These are phyloP conservation scores for Coniosporium apollinis DNA, from an alignment of 495 filamentous ascomycete genomes.

Conservation along the genomic window DNA sequence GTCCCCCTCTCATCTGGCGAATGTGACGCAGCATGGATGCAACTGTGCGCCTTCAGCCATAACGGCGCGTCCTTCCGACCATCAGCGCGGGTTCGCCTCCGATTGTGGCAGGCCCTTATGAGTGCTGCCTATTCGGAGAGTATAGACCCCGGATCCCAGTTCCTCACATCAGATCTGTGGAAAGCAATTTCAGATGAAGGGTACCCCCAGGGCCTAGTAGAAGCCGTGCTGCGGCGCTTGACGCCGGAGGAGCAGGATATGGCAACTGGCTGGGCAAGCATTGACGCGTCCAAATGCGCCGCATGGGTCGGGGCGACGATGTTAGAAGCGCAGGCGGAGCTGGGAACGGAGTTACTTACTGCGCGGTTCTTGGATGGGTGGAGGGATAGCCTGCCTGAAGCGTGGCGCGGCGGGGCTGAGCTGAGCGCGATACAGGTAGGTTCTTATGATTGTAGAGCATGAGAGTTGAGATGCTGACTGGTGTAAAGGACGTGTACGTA, in stretches of 20 bases:
- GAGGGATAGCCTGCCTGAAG: conserved; percentile 41
- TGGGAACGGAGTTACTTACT: conserved; percentile 19
- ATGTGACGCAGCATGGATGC: conserved; percentile 20
- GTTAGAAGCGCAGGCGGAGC: conserved; percentile 30
- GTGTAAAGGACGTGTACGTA: conserved; percentile 15
- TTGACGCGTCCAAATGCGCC: not conserved
- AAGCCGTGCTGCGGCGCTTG: conserved; percentile 28
- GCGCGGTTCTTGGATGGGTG: conserved; percentile 37
- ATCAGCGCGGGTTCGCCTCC: conserved; percentile 10
- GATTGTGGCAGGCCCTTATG: conserved; percentile 20
- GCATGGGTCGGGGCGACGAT: conserved; percentile 35
- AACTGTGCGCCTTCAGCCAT: conserved; percentile 24
- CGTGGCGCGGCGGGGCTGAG: conserved; percentile 36
- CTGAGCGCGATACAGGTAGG: conserved; percentile 30
- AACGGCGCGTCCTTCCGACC: conserved; percentile 17
- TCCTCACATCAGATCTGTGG: conserved; percentile 27
- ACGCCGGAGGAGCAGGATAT: conserved; percentile 11
- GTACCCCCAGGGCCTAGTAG: conserved; percentile 26
- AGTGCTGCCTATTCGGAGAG: conserved; percentile 10
- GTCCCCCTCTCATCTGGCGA: conserved; percentile 23
- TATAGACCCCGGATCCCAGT: conserved; percentile 19
- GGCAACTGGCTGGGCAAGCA: not conserved
- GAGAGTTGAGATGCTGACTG: not conserved
- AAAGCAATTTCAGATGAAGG: conserved; percentile 4
- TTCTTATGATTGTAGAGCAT: conserved; percentile 2